Conservation (phyloP, 1,284 basidiomycete species). For the Rhodotorula sp. region DNA sequence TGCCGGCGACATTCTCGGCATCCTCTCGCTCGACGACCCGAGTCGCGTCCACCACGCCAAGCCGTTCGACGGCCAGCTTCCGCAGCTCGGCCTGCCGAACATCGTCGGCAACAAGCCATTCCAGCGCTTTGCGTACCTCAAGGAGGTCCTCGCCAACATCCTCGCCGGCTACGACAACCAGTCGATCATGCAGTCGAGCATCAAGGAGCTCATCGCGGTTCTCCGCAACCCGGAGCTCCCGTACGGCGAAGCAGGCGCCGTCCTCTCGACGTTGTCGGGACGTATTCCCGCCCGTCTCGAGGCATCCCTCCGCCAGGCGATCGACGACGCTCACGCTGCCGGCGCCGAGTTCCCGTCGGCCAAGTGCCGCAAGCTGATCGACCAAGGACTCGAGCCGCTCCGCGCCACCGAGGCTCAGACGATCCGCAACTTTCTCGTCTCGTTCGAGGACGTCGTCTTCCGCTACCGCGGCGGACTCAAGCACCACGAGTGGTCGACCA, state of each 20-base stretch:
- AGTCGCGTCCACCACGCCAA: conserved; percentile 96
- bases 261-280: conserved; percentile 85
- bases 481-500: conserved; percentile 75
- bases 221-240: conserved; percentile 84
- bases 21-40: conserved; percentile 94
- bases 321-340: conserved; percentile 70
- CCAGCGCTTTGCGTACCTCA: conserved; percentile 76
- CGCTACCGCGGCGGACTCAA: conserved; percentile 81
- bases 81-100: conserved; percentile 77
- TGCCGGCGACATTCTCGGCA: conserved; percentile 97
- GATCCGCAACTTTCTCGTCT: conserved; percentile 69
- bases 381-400: conserved; percentile 79
- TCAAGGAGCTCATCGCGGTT: conserved; percentile 77
- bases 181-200: conserved; percentile 73
- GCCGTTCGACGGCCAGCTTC: conserved; percentile 92
- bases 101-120: conserved; percentile 88
- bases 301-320: conserved; percentile 73
- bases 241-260: conserved; percentile 79
- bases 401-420: conserved; percentile 73
- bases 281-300: conserved; percentile 92
- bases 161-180: conserved; percentile 94
- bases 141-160: conserved; percentile 83
- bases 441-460: conserved; percentile 72
- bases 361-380: conserved; percentile 58
- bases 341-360: conserved; percentile 79